Base-by-base conservation (phyloP, 1,284 basidiomycete genomes). In the Heterobasidion occidentale region DNA sequence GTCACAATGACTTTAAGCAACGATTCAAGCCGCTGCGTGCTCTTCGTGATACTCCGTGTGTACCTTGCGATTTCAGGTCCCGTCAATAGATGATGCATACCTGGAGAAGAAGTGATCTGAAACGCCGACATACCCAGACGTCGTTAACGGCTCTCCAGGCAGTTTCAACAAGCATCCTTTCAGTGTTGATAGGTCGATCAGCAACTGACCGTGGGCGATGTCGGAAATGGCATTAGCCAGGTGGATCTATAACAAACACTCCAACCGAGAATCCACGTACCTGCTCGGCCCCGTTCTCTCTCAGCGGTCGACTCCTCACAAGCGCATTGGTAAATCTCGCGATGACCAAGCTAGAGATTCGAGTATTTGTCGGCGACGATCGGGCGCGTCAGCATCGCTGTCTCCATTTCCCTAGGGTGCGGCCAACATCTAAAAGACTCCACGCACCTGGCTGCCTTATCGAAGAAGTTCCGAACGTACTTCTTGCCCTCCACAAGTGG, bases 1-100 rank as follows among this genome's bases (percentile, higher is more conserved):
- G 92, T 93, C 20, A 97, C 85, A 59, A 98, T 90, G 56, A 96
- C 92, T 70, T 98, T 97, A 58, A 98, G 80, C 63, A 98, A 75
- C 2, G 92, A 91, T 69, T 98, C 95, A 51, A 98, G 71, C 57
- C 87, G 80, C 5, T 86, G 83, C 0, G 91, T 88, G 51, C 81
- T 87, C 63, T 92, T 94, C 34, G 81, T 85, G 50, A 97, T 78
- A 60, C 86, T 86, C 58, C 89, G 85, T 2, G 84, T 83, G 67
- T 95, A 96, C 44, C 91, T 93, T 64, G 52, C 46, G 35, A 48
- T 20, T 8, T 20, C 4, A 46, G 60, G 59, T 53, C 66, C 46
- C 59, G 35, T 17, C 54, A 19, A 36, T 34, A 51, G 54, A 34
- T 47, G 52, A n/a, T n/a, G 19, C 47, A 48, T 36, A 42, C n/a